These are phyloP conservation scores for Scedosporium boydii DNA, from an alignment of 2,329 filamentous ascomycete species.

Conservation along the genomic window DNA sequence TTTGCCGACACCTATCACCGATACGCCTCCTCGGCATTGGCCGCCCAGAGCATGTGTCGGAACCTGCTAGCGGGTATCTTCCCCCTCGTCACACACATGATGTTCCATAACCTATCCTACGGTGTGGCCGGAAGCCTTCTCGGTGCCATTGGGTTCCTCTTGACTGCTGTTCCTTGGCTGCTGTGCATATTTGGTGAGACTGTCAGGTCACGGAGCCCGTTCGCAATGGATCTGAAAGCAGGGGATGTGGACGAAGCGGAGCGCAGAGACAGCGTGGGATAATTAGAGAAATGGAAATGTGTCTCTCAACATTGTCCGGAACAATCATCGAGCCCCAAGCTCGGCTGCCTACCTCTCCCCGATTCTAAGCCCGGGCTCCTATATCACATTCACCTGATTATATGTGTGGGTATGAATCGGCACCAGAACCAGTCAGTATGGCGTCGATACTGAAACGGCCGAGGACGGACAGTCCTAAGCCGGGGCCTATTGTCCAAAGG, in stretches of 20 bases:
- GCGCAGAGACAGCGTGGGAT: conserved; percentile 1
- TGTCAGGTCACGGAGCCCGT: conserved; percentile 53
- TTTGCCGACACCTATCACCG: conserved; percentile 58
- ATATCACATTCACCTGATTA: neutral
- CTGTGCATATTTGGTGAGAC: conserved; percentile 53
- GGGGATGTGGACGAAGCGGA: neutral
- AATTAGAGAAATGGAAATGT: neutral
- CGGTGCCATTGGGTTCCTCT: conserved; percentile 46
- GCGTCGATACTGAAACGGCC: too few species aligned
- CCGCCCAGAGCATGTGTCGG: conserved; percentile 57
- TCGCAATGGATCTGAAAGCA: conserved; percentile 30
- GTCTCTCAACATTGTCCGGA: neutral
- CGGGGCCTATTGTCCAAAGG: too few species aligned
- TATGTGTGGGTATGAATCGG: too few species aligned
- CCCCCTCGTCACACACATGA: conserved; percentile 49
- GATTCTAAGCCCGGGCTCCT: too few species aligned
- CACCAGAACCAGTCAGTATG: too few species aligned
- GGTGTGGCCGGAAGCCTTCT: conserved; percentile 53
- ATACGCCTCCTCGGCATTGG: conserved; percentile 56
- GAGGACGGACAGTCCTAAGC: too few species aligned
- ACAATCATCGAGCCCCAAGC: too few species aligned
- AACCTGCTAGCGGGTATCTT: conserved; percentile 57
- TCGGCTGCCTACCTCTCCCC: too few species aligned
- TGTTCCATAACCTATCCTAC: conserved; percentile 51
- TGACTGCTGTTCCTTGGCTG: conserved; percentile 59